Percentiles rank a stretch among this genome's conserved stretches.
Conservation (phyloP, 768 basidiomycete species). For the Ramaria sp. region DNA sequence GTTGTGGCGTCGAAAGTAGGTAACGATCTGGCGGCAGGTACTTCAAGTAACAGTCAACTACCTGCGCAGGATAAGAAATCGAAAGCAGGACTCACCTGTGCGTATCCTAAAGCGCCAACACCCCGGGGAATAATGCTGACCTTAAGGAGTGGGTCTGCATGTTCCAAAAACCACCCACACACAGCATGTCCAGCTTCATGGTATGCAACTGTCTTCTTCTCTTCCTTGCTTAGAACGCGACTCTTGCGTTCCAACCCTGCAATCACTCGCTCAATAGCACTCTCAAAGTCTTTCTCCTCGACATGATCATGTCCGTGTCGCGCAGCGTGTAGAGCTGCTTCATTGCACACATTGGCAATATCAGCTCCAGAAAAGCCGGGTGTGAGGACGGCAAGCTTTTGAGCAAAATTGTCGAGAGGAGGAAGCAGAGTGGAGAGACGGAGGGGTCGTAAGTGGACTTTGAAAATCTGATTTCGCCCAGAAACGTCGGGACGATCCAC, state of each 20-base stretch:
- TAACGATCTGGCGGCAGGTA: constrained; percentile 95
- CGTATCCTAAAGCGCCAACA: constrained; percentile 91
- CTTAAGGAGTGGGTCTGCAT: constrained; percentile 92
- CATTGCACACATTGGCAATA: constrained; percentile 98
- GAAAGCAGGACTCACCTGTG: constrained; percentile 48
- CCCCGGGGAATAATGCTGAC: constrained; percentile 98
- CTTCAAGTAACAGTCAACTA: constrained; percentile 25
- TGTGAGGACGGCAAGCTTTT: constrained; percentile 91
- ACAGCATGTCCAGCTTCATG: constrained; percentile 99
- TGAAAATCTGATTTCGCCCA: constrained; percentile 88
- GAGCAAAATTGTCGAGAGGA: constrained; percentile 51
- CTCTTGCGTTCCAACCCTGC: constrained; percentile 96
- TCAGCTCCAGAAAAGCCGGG: constrained; percentile 99
- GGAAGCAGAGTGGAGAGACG: constrained; percentile 48
- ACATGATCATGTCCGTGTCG: constrained; percentile 72
- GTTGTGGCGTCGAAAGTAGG: constrained; percentile 89
- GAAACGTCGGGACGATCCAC: constrained; percentile 93
- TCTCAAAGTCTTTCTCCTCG: constrained; percentile 82
- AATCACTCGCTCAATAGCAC: constrained; percentile 95
- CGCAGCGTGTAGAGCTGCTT: constrained; percentile 92
- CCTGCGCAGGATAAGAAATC: background rate
- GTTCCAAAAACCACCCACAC: constrained; percentile 97
- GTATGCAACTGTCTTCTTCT: constrained; percentile 98
- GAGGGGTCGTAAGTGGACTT: constrained; percentile 82
- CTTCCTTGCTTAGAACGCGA: constrained; percentile 82